Evolutionary conservation across 495 filamentous ascomycete species (phyloP), one percentile per base, ranked within the genome.

Genomic region (Arthonia radiata): DNA sequence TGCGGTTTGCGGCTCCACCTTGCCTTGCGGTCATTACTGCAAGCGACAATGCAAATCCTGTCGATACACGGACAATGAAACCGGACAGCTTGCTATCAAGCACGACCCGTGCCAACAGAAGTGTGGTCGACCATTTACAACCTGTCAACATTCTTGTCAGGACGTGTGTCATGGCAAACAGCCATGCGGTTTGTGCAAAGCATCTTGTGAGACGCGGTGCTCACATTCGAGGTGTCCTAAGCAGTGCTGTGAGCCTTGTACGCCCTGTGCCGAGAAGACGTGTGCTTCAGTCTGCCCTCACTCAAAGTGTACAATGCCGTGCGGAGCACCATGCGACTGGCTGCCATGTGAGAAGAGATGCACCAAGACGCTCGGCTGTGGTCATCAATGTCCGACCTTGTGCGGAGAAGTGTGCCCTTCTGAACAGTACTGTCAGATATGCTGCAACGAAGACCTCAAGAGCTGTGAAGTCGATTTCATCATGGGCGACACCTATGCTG

Each of bases 321-420:
- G 57, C 31, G 53, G 52, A 1, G 73, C 64, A 8, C 61, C 65
- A 0, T 62, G 61, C 34, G 59, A 75, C 28, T 54, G 56, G 25
- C 44, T 78, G 0, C 71, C 67, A 13, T 90, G 78, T 34, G 65
- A 61, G 0, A 34, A 53, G 24, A 56, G 77, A 3, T 86, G 77
- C 30, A 38, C 50, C 1, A 47, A 56, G 18, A 13, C 26, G 1
- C 46, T 83, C 1, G 13, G 12, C 0, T 89, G 77, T 36, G 70
- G 71, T 0, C 71, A 79, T 37, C 62, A 52, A 44, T 71, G 66
- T 37, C 74, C 74, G 2, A 65, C 60, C 0, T 36, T 74, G 7
- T 77, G 70, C 31, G 70, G 72, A 1, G 73, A 81, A 34, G 26
- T 27, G 0, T 82, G 71, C 34, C 72, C 71, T 5, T 15, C 40